A percentile compares a stretch with the other conserved stretches of the same genome.
phyloP scores from a whole-genome alignment of 2,329 filamentous ascomycete species.

The Botryotinia narcissicola region DNA sequence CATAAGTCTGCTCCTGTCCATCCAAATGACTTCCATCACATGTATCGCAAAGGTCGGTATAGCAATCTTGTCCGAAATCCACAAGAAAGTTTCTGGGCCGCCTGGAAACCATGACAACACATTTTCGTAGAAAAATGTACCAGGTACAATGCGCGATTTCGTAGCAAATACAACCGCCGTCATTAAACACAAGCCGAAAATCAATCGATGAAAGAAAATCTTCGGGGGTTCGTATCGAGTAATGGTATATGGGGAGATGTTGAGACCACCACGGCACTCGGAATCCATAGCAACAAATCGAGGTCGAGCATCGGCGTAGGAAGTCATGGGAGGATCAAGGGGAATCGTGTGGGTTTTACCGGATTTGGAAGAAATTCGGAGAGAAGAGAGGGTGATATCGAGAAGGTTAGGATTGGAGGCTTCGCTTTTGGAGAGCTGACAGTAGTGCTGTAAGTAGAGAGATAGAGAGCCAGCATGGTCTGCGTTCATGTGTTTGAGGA shows the following conservation, averaged over 20 bases:
- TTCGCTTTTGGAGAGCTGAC: constrained; percentile 52
- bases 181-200: constrained; percentile 54
- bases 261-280: constrained; percentile 57
- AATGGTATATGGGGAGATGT: constrained; percentile 47
- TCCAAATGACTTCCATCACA: constrained; percentile 55
- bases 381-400: constrained; percentile 61
- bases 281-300: constrained; percentile 73
- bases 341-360: constrained; percentile 52
- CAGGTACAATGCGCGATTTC: constrained; percentile 52
- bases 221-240: constrained; percentile 40
- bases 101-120: constrained; percentile 54
- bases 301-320: constrained; percentile 64
- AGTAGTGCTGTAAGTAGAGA: constrained; percentile 75
- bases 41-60: constrained; percentile 63
- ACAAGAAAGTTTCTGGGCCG: constrained; percentile 57
- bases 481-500: constrained; percentile 82
- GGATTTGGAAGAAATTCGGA: constrained; percentile 58
- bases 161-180: constrained; percentile 53
- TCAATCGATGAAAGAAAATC: constrained; percentile 45
- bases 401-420: constrained; percentile 59
- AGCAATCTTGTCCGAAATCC: constrained; percentile 58
- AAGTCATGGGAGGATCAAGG: constrained; percentile 68
- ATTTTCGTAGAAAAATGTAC: constrained; percentile 48
- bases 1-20: constrained; percentile 49
- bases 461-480: constrained; percentile 74